Evolutionary conservation across 495 filamentous ascomycete species (phyloP), one percentile per base, ranked within the genome.

Genomic region (Delitschia confertaspora): DNA sequence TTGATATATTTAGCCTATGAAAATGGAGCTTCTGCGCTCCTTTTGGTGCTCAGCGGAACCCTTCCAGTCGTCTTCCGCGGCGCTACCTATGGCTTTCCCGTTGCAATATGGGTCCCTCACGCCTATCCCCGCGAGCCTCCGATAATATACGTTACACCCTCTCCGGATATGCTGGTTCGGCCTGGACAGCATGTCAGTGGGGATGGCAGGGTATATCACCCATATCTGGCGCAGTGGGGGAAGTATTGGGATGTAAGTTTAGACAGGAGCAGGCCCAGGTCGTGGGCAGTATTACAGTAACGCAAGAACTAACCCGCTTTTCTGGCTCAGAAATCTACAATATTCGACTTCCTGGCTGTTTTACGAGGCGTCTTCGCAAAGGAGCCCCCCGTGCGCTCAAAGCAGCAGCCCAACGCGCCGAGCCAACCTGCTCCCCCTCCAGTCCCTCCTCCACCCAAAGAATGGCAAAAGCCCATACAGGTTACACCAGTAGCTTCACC

Each of bases 121-220:
- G 76, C 78, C 21, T 98, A 98, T 57, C 93, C 91, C 23, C 73
- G 74, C 25, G 83, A 93, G 54, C 69, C 85, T 5, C 91, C 91
- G 0, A 71, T 95, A 11, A 76, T 76, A 39, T 98, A 93, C 62
- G 85, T 95, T 30, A 88, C 78, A 6, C 88, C 93, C 16, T 82
- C 83, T 1, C 79, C 82, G 49, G 85, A 80, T 56, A 95, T 98
- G 87, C 65, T 83, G 38, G 80, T 96, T 18, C 73, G 88, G 18
- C 80, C 87, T 4, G 91, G 93, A 2, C 91, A 96, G 55, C 85
- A 96, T 67, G 88, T 98, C 38, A 87, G 89, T 53, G 77, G 82
- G n/a, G 87, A 95, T 55, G 91, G 91, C 34, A 81, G 81, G 59
- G 76, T 95, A 54, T 98, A 95, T 59, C 91, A 98, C 65, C 93